phyloP scores from a whole-genome alignment of 2,329 filamentous ascomycete genomes.

The Monilinia vaccinii-corymbosi region DNA sequence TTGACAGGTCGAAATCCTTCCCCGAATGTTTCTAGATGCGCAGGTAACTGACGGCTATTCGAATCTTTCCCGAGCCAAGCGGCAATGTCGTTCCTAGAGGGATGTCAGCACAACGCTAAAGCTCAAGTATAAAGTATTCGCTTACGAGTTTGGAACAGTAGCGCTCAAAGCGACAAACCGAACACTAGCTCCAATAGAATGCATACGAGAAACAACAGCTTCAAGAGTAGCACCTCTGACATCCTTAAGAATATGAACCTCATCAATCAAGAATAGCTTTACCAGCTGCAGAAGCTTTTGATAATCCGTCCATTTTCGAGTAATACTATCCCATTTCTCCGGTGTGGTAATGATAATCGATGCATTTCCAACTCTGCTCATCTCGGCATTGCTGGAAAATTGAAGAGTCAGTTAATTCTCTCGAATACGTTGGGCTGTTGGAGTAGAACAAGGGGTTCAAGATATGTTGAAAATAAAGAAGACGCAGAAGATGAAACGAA shows the following conservation, averaged over 20 bases:
- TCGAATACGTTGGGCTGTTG: neutral
- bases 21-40: conserved; percentile 60
- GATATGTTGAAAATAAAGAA: neutral
- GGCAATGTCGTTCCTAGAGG: conserved; percentile 55
- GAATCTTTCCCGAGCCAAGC: conserved; percentile 65
- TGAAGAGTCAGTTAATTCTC: neutral
- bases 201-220: conserved; percentile 80
- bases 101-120: neutral
- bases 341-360: conserved; percentile 81
- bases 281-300: conserved; percentile 64
- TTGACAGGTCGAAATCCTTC: conserved; percentile 75
- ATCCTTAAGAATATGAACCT: conserved; percentile 81
- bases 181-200: conserved; percentile 64
- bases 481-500: neutral
- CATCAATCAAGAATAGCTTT: conserved; percentile 75
- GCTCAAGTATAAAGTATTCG: too few species aligned
- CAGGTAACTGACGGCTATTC: conserved; percentile 50
- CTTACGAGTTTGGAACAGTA: conserved; percentile 65
- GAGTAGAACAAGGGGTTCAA: neutral
- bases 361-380: conserved; percentile 61
- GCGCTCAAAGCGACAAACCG: conserved; percentile 76
- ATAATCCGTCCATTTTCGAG: conserved; percentile 78
- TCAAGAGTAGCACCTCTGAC: conserved; percentile 70
- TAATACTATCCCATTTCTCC: conserved; percentile 88
- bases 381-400: conserved; percentile 44